phyloP scores from a whole-genome alignment of 2,329 filamentous ascomycete species.

The Pestalotiopsis sp. region DNA sequence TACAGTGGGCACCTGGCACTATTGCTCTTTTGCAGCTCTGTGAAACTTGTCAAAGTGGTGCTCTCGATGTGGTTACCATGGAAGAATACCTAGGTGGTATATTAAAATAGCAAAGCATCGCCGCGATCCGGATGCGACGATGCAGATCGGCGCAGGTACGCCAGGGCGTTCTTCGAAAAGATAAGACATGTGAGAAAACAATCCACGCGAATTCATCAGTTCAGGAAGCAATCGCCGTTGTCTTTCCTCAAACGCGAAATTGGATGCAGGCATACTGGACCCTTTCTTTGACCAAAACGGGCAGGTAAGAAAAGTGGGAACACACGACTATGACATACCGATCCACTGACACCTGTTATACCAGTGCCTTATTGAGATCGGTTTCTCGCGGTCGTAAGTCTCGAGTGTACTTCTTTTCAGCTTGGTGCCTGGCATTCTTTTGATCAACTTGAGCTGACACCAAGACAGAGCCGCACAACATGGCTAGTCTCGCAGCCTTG shows the following conservation, averaged over 20 bases:
- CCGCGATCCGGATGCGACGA: not conserved
- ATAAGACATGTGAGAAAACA: constrained; percentile 7
- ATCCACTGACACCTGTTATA: not conserved
- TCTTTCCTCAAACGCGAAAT: constrained; percentile 3
- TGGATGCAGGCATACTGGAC: not conserved
- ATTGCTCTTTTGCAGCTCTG: no score
- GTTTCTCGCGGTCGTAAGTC: not conserved
- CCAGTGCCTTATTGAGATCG: not conserved
- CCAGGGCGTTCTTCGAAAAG: not conserved
- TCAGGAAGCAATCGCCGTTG: not conserved
- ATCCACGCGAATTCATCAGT: not conserved
- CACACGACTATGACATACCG: not conserved
- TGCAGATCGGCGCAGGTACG: not conserved
- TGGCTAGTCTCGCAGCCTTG: not conserved
- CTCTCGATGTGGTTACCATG: no score
- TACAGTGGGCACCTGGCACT: no score
- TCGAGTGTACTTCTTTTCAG: not conserved
- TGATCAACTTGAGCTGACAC: not conserved
- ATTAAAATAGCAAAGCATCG: not conserved
- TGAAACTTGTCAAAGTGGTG: no score
- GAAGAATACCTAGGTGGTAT: not conserved
- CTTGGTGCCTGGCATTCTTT: not conserved
- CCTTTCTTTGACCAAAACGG: not conserved
- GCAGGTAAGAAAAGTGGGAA: constrained; percentile 1
- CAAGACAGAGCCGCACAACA: not conserved